Conservation (phyloP, 768 basidiomycete species). For the Trametes villosa region DNA sequence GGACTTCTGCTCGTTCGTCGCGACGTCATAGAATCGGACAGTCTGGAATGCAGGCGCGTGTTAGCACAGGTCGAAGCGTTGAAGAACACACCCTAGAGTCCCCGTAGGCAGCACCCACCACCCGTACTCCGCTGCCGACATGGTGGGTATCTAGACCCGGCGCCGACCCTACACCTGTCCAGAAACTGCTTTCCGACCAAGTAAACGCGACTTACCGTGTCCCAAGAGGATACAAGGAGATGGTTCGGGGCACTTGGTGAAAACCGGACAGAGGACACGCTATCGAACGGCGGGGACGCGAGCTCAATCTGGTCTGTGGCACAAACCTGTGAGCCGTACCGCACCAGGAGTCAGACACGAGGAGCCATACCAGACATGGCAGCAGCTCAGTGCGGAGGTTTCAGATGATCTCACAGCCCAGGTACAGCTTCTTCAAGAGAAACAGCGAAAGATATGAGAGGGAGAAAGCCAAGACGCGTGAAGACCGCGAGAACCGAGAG, state of each 20-base stretch:
- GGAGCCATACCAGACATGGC: neutral
- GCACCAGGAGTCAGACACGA: neutral
- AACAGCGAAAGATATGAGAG: no score
- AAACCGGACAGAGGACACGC: slow-evolving; percentile 79
- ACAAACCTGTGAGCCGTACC: neutral
- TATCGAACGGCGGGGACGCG: slow-evolving; percentile 80
- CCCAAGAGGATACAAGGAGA: slow-evolving; percentile 89
- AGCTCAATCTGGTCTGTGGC: slow-evolving; percentile 45
- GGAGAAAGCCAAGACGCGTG: no score
- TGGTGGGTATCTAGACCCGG: neutral
- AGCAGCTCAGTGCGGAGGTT: neutral
- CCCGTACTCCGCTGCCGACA: neutral
- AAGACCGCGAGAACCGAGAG: no score
- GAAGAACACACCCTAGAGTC: neutral
- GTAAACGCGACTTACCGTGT: slow-evolving; percentile 54
- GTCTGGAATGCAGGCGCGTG: slow-evolving; percentile 43
- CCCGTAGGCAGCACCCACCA: neutral
- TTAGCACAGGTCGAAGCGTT: neutral
- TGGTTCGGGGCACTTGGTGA: slow-evolving; percentile 80
- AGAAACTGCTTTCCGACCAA: neutral
- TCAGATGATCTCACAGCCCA: no score
- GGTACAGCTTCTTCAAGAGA: no score
- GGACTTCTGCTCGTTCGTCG: slow-evolving; percentile 65
- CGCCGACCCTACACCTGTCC: neutral
- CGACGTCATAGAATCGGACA: slow-evolving; percentile 58